Conservation (phyloP, 2,329 filamentous ascomycete genomes). For the Sporothrix curviconia region DNA sequence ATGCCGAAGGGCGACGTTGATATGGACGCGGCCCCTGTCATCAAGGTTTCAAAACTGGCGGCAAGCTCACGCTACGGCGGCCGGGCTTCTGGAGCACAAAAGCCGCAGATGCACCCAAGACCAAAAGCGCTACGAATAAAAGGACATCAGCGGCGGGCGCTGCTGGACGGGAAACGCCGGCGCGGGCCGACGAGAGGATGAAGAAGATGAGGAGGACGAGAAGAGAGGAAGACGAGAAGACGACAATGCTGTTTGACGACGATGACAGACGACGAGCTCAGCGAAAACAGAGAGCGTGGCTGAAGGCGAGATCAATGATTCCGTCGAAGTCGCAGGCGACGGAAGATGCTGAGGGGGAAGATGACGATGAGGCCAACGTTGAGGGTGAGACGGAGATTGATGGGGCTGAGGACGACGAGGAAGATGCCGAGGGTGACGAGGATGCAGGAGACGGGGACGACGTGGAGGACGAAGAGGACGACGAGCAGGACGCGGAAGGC, state of each 20-base stretch:
- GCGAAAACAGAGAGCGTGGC: slow-evolving; percentile 49
- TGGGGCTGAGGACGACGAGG: slow-evolving; percentile 34
- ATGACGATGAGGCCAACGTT: slow-evolving; percentile 35
- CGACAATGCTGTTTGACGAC: too few species aligned
- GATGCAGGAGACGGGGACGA: slow-evolving; percentile 34
- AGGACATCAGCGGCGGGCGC: background rate
- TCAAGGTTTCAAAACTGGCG: slow-evolving; percentile 43
- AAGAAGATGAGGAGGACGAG: slow-evolving; percentile 14
- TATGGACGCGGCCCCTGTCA: slow-evolving; percentile 36
- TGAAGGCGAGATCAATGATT: slow-evolving; percentile 40
- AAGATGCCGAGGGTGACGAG: slow-evolving; percentile 32
- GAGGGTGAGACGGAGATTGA: slow-evolving; percentile 36
- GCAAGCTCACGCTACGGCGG: slow-evolving; percentile 14
- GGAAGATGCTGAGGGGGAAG: slow-evolving; percentile 35
- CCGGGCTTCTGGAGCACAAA: slow-evolving; percentile 14
- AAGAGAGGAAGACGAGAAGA: slow-evolving; percentile 13
- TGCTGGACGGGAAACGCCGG: background rate
- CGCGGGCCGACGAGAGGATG: slow-evolving; percentile 3
- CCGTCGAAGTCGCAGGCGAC: slow-evolving; percentile 33
- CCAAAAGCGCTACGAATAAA: slow-evolving; percentile 23
- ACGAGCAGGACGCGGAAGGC: slow-evolving; percentile 37
- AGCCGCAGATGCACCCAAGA: slow-evolving; percentile 23
- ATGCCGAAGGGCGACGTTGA: slow-evolving; percentile 47
- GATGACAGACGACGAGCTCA: slow-evolving; percentile 51
- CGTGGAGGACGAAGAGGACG: slow-evolving; percentile 34